Base-by-base conservation (phyloP, 768 basidiomycete species). In the Tylopilus balloui region DNA sequence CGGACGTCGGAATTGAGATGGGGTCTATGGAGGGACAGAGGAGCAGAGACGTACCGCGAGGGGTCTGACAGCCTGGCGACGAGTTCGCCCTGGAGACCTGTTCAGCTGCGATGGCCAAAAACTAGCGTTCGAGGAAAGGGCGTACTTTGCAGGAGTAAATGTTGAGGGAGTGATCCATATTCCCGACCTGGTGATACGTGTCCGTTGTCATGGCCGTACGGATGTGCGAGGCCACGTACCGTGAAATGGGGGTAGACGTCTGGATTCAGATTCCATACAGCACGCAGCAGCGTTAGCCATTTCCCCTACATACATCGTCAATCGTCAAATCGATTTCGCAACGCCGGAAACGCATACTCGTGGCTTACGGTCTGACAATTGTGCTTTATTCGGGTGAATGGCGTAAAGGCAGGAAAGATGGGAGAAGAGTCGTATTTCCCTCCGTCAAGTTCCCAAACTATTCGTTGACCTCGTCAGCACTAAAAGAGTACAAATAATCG, bases 161-260 rank as follows among this genome's bases (percentile, higher is more conserved):
- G 60, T 90, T 78, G 23, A 92, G 63, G 0, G 84, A 81, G 64
- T 87, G 89, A 19, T 87, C 74, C 88, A 92, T 81, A 55, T 84
- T 83, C 14, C 78, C 90, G 51, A 92, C 77, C 86, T 89, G 36
- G 14, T 12, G 13, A 15, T 3, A 13, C 2, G 28, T 47, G 32
- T 32, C 32, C 9, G 47, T 12, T 20, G 21, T 19, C 12, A 35
- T 4, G 2, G 10, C 31, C 21, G 8, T 4, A 20, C 11, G 17
- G 9, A 20, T 10, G 13, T 17, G 17, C 13, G 15, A 11, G 19
- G 15, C 11, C 9, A 68, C 79, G 48, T 62, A 88, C 88, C 29
- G 87, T 87, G 55, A 92, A 91, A 65, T 92, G 86, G 40, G 90
- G 89, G 57, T 85, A 89, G 10, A 77, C 80, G 36, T 91, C 80